phyloP scores from a whole-genome alignment of 73 alveolate species.

The Paramecium primaurelia region DNA sequence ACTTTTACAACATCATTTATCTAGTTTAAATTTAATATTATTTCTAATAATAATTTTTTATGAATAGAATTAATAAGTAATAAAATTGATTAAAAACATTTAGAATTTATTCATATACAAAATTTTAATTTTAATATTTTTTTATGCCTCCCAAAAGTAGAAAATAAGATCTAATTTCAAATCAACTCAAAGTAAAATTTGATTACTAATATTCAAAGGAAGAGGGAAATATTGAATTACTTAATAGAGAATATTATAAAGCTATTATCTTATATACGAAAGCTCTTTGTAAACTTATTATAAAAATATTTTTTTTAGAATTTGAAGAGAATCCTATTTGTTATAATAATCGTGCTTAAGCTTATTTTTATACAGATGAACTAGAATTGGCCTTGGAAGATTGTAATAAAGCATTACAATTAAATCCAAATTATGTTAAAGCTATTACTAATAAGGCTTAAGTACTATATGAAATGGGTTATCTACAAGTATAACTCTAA shows the following conservation, averaged over 20 bases:
- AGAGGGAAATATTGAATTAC: conserved; percentile 83
- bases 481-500: conserved; percentile 54
- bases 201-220: conserved; percentile 43
- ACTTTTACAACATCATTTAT: too few species aligned
- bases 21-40: too few species aligned
- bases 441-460: conserved; percentile 74
- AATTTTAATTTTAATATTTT: not conserved
- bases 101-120: not conserved
- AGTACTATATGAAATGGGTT: conserved; percentile 69
- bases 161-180: not conserved
- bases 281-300: conserved; percentile 50
- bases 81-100: not conserved
- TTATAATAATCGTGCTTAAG: conserved; percentile 82
- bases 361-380: conserved; percentile 68
- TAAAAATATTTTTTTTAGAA: conserved; percentile 50
- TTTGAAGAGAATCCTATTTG: conserved; percentile 74
- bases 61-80: not conserved
- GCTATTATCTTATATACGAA: conserved; percentile 82
- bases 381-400: conserved; percentile 80
- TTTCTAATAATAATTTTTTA: too few species aligned
- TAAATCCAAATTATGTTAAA: conserved; percentile 78
- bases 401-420: conserved; percentile 80
- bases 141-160: conserved; percentile 10
- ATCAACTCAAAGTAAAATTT: not conserved
- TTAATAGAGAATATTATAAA: conserved; percentile 75